Percentiles rank a stretch among this genome's conserved stretches.
Conservation (phyloP, 352 stramenopile species). For the Phytophthora pistaciae region DNA sequence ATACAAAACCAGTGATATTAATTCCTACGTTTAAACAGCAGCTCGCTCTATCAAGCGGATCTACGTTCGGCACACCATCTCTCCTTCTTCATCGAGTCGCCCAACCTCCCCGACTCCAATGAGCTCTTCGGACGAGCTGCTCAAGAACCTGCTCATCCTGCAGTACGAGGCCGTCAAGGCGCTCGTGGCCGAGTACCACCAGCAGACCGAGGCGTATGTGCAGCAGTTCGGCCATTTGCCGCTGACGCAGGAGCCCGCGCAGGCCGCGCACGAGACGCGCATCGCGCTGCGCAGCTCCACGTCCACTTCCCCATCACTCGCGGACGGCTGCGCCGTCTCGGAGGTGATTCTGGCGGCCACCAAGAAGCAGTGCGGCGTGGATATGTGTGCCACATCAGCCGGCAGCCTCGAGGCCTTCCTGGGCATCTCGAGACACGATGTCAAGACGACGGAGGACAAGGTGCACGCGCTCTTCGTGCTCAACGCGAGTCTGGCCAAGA, state of each 20-base stretch:
- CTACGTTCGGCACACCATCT: not conserved
- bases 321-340: constrained; percentile 53
- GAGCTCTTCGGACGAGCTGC: constrained; percentile 33
- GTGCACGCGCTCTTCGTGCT: constrained; percentile 69
- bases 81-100: not conserved
- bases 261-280: constrained; percentile 20
- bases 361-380: constrained; percentile 46
- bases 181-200: constrained; percentile 65
- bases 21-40: not conserved
- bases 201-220: constrained; percentile 73
- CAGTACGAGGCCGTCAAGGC: constrained; percentile 56
- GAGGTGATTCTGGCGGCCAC: constrained; percentile 46
- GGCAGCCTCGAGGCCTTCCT: constrained; percentile 55
- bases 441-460: constrained; percentile 62
- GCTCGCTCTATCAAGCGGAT: not conserved
- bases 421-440: constrained; percentile 33
- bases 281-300: constrained; percentile 46
- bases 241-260: constrained; percentile 39
- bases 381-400: constrained; percentile 45
- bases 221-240: constrained; percentile 63
- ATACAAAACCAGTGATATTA: not conserved
- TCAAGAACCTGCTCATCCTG: constrained; percentile 70
- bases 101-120: not conserved
- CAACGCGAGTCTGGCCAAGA: constrained; percentile 51
- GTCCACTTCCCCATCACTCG: constrained; percentile 23